These are phyloP conservation scores for Cyberlindnera samutprakarnensis DNA, from an alignment of 805 yeast species.

Conservation along the genomic window DNA sequence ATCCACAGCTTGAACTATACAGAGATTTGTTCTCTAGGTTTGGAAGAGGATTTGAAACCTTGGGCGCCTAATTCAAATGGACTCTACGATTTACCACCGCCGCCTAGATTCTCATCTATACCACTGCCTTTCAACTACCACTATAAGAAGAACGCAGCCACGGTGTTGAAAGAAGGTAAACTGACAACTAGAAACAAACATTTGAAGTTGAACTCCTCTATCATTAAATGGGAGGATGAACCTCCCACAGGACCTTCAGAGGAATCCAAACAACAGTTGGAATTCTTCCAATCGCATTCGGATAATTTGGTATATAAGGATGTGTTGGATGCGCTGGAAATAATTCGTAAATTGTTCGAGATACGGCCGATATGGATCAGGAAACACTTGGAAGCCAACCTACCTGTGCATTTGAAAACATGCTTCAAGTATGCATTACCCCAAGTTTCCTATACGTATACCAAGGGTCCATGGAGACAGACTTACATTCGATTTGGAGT, in stretches of 20 bases:
- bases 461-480: constrained; percentile 94
- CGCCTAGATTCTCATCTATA: constrained; percentile 73
- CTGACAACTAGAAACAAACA: constrained; percentile 38
- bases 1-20: constrained; percentile 35
- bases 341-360: constrained; percentile 42
- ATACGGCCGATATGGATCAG: constrained; percentile 82
- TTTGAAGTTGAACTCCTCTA: constrained; percentile 45
- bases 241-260: constrained; percentile 45
- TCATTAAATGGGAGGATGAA: constrained; percentile 39
- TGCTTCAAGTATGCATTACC: constrained; percentile 73
- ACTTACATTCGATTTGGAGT: constrained; percentile 72
- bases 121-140: constrained; percentile 72
- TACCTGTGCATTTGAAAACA: constrained; percentile 37
- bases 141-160: constrained; percentile 65
- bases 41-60: constrained; percentile 29
- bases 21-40: constrained; percentile 31
- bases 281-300: constrained; percentile 26
- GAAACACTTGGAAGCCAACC: constrained; percentile 51
- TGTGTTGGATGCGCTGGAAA: constrained; percentile 23
- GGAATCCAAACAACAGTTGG: constrained; percentile 39
- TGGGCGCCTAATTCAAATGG: constrained; percentile 20
- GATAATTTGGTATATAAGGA: constrained; percentile 21
- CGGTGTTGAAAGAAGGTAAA: constrained; percentile 37
- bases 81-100: constrained; percentile 65
- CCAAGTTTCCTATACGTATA: constrained; percentile 70